Conservation (phyloP, 768 basidiomycete genomes). For the Suillus subaureus region DNA sequence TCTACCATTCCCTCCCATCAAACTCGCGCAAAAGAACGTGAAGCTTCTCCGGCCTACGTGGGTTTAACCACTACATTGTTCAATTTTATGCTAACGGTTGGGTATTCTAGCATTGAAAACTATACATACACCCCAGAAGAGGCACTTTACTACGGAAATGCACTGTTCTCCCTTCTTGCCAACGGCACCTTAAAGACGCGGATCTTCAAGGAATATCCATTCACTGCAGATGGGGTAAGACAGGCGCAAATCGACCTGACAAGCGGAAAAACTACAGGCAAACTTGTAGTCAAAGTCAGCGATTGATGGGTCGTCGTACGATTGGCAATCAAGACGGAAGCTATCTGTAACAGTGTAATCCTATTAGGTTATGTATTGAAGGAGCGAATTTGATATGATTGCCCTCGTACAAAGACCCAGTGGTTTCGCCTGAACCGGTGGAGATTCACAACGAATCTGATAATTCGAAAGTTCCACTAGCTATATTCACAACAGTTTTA, state of each 20-base stretch:
- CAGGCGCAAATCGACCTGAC: constrained; percentile 80
- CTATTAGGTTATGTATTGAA: neutral
- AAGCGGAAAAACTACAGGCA: constrained; percentile 80
- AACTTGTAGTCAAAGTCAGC: constrained; percentile 76
- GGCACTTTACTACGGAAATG: constrained; percentile 59
- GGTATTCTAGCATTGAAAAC: constrained; percentile 57
- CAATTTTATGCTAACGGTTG: constrained; percentile 8
- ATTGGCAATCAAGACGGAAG: neutral
- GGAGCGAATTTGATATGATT: neutral
- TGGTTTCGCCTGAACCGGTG: neutral
- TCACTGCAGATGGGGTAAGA: constrained; percentile 77
- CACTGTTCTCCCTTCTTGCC: constrained; percentile 64
- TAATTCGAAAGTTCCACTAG: neutral
- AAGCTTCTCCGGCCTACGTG: constrained; percentile 78
- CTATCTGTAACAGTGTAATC: neutral
- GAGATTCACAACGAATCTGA: neutral
- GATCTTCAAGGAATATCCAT: constrained; percentile 78
- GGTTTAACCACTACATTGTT: constrained; percentile 18
- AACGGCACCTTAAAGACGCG: constrained; percentile 64
- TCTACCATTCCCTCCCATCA: constrained; percentile 71
- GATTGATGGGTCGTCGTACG: constrained; percentile 11
- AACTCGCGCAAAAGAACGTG: constrained; percentile 80
- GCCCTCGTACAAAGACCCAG: neutral
- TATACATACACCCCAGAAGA: constrained; percentile 80
- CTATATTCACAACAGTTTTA: neutral